Evolutionary conservation across 176 grass and related monocot species (phyloP), one percentile per base, ranked within the genome.

Genomic region (Triticum monococcum): DNA sequence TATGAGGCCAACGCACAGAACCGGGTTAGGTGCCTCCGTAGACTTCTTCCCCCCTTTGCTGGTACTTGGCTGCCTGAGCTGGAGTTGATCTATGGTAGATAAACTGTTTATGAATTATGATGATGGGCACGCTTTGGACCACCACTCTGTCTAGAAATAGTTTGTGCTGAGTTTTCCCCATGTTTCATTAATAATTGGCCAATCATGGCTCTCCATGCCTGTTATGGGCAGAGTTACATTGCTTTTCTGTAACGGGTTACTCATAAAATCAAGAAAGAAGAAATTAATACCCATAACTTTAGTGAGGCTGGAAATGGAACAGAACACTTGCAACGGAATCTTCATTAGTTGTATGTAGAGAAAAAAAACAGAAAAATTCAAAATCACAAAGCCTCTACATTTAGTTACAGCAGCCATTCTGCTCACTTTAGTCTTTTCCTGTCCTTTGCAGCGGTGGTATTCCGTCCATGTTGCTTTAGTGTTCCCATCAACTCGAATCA

Each of bases 191-290:
- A 75, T 83, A 87, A 83, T 59, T 83, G 43, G 14, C n/a, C 12
- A 89, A 80, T 57, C 76, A 85, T 80, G 40, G 79, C 11, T 38
- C 14, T 74, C 12, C 5, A 65, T 38, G 40, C 17, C 57, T 56
- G 38, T 64, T 79, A 57, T 73, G 23, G 48, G 4, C 56, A 80
- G 12, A n/a, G 0, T 41, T 45, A 0, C 79, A 25, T 72, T n/a
- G 82, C 59, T 78, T 78, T 87, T 48, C 24, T 86, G 30, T 83
- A 79, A 40, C 38, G 32, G 64, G 79, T 87, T 72, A 73, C 30
- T 83, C 73, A 57, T 87, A n/a, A 68, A 38, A 31, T 84, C 22
- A 22, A 69, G 17, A 23, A 35, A 54, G 45, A 23, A 9, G 31
- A 80, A n/a, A 35, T 36, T 9, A 24, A 25, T 25, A 74, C 12